Percentiles rank a stretch among this genome's conserved stretches.
Conservation (phyloP, 305 asterid species). For the Plantago coronopus region DNA sequence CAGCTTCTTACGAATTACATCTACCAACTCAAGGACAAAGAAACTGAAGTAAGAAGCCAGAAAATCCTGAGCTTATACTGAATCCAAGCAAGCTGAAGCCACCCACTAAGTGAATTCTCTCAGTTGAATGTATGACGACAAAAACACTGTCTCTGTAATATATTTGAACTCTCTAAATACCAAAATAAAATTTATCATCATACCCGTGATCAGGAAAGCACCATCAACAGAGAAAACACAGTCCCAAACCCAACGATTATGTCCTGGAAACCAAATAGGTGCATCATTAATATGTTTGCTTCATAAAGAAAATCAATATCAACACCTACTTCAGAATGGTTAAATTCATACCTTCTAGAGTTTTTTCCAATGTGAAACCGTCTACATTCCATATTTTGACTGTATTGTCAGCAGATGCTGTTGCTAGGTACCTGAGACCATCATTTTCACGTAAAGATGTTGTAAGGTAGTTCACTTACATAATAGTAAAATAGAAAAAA, state of each 20-base stretch:
- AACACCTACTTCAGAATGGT: neutral
- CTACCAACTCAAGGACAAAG: no score
- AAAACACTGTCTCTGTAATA: no score
- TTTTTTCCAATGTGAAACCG: slow-evolving; percentile 78
- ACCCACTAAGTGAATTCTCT: no score
- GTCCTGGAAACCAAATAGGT: slow-evolving; percentile 49
- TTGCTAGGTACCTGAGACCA: slow-evolving; percentile 62
- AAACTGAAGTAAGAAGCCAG: no score
- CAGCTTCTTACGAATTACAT: no score
- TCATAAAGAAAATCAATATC: slow-evolving; percentile 30
- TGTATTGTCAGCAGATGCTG: slow-evolving; percentile 80
- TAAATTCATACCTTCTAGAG: slow-evolving; percentile 46
- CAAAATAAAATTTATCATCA: neutral
- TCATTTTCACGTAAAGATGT: slow-evolving; percentile 13
- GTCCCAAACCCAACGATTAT: slow-evolving; percentile 97
- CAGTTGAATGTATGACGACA: no score
- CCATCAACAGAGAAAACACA: slow-evolving; percentile 96
- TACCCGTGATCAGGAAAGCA: slow-evolving; percentile 90
- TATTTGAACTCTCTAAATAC: slow-evolving; percentile 32
- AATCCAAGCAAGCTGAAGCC: no score
- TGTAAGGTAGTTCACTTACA: slow-evolving; percentile 4
- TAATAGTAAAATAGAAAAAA: neutral
- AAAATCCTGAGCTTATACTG: no score
- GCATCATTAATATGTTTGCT: slow-evolving; percentile 24
- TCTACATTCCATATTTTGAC: slow-evolving; percentile 89